Base-by-base conservation (phyloP, 192 early-diverging fungal genomes). In the Podila epigama region DNA sequence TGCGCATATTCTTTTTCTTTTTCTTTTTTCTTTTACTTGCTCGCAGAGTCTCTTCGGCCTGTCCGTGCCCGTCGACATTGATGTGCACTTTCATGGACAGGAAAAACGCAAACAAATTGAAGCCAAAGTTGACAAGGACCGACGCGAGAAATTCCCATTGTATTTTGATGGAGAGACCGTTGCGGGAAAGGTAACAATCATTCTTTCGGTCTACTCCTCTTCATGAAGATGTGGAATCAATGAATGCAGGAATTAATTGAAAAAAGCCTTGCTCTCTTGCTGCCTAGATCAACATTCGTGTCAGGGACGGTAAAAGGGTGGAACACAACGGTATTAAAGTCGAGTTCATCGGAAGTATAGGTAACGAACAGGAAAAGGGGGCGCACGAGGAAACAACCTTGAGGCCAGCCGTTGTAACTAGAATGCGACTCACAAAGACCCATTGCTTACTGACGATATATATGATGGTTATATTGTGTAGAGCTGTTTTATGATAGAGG, bases 321-420 rank as follows among this genome's bases (percentile, higher is more conserved):
- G 97, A 99, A 78, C 98, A 99, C 85, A 92, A 96, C 59, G 98
- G 98, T 27, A 98, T 99, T 65, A 98, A 97, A 71, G 92, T 98
- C 40, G 96, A 99, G 81, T 98, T 98, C 82, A 89, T 99, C n/a
- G 98, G 98, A 32, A 90, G 94, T 73, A 99, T 96, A 72, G 92
- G 94, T 95, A 89, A 56, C 39, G 28, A 51, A 64, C n/a, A 16
- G 42, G n/a, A n/a, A n/a, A n/a, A n/a, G n/a, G n/a, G n/a, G n/a
- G n/a, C n/a, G n/a, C n/a, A n/a, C n/a, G n/a, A n/a, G n/a, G n/a
- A n/a, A n/a, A n/a, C n/a, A n/a, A n/a, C n/a, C n/a, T n/a, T n/a
- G n/a, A n/a, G n/a, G n/a, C n/a, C n/a, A n/a, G n/a, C n/a, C n/a
- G n/a, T n/a, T n/a, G n/a, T n/a, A n/a, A n/a, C n/a, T n/a, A n/a